Evolutionary conservation across 345 rosid species (phyloP).

Genomic region (Moricandia moricandioides): DNA sequence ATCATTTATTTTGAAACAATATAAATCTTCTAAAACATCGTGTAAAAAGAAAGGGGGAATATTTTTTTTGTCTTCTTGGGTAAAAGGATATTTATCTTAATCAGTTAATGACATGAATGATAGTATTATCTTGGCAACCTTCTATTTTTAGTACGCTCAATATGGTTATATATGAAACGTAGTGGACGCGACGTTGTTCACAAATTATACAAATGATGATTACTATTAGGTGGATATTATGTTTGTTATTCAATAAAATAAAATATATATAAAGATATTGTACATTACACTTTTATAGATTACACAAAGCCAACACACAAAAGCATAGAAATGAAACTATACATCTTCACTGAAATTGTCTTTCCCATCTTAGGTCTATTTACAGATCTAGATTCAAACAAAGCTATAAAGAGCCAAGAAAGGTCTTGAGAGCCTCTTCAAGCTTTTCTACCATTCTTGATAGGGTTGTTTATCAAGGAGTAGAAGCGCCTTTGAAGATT

Average conservation of each 20-base stretch:
- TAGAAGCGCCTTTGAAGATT: slow-evolving; percentile 61
- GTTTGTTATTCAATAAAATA: background rate
- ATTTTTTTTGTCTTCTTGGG: no score
- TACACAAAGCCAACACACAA: background rate
- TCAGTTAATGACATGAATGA: background rate
- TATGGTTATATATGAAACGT: background rate
- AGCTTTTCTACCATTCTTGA: background rate
- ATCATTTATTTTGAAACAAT: no score
- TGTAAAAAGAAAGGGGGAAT: no score
- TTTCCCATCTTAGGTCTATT: slow-evolving; percentile 6
- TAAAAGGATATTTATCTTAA: no score
- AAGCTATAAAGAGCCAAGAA: background rate
- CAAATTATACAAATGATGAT: background rate
- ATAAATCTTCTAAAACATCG: no score
- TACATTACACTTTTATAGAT: background rate
- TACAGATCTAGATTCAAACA: slow-evolving; percentile 13
- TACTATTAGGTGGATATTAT: background rate
- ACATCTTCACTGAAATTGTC: background rate
- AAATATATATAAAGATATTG: background rate
- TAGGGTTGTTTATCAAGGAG: slow-evolving; percentile 28
- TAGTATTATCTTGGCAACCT: background rate
- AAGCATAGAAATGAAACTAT: background rate
- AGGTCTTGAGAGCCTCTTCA: background rate
- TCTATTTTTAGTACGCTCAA: background rate
- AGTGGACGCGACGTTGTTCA: background rate